These are phyloP conservation scores for Colletotrichum neosansevieriae DNA, from an alignment of 2,329 filamentous ascomycete genomes.

Conservation along the genomic window DNA sequence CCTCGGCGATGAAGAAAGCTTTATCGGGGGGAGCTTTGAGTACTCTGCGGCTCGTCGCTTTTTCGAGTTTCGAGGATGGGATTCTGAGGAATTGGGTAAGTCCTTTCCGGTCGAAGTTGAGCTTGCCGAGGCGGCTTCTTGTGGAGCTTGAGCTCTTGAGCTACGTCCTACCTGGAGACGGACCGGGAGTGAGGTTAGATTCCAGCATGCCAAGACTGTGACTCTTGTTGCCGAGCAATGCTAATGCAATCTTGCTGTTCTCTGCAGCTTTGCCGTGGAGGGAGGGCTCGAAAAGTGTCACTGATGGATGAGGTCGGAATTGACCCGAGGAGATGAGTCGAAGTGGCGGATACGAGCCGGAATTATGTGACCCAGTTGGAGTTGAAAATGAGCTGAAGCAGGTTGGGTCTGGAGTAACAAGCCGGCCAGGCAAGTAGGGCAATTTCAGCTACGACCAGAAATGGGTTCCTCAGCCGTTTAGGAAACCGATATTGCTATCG, in stretches of 20 bases:
- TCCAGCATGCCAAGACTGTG: conserved; percentile 8
- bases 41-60: not conserved
- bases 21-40: not conserved
- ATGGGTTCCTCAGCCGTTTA: too few relatives aligned
- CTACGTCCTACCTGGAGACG: not conserved
- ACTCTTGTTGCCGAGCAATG: not conserved
- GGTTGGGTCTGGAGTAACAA: too few relatives aligned
- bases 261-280: not conserved
- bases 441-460: too few relatives aligned
- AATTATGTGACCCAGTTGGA: too few relatives aligned
- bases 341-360: not conserved
- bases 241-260: conserved; percentile 23
- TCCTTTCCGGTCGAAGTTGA: not conserved
- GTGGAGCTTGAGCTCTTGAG: not conserved
- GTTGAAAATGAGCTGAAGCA: too few relatives aligned
- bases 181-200: not conserved
- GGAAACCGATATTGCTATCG: not conserved
- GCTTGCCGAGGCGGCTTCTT: not conserved
- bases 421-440: too few relatives aligned
- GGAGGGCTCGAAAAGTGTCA: not conserved
- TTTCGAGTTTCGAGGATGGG: conserved; percentile 1
- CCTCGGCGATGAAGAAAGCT: not conserved
- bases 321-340: not conserved
- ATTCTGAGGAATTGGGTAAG: not conserved
- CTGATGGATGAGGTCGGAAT: not conserved